Evolutionary conservation across 2,329 filamentous ascomycete genomes (phyloP).

Genomic region (Calycina herbarum): DNA sequence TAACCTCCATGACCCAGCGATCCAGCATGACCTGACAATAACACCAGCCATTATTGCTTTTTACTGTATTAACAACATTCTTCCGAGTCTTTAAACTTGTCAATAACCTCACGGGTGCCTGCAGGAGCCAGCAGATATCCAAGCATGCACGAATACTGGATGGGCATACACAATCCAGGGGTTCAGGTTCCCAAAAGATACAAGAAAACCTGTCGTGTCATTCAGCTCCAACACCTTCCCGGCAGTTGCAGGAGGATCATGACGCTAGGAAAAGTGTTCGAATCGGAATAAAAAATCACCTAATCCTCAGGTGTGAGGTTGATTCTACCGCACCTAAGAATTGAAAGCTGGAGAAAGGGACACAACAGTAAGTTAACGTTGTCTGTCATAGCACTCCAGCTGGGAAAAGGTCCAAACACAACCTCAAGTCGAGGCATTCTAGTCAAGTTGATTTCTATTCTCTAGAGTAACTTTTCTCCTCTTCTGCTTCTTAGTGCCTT

Average conservation of each 20-base stretch:
- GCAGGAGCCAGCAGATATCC: not conserved
- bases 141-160: not conserved
- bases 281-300: slow-evolving; percentile 2
- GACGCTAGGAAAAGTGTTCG: no score
- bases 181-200: not conserved
- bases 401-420: not conserved
- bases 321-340: not conserved
- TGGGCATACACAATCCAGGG: not conserved
- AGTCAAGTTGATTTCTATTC: not conserved
- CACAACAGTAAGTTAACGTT: not conserved
- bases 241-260: slow-evolving; percentile 1
- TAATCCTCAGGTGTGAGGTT: not conserved
- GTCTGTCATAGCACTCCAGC: not conserved
- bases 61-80: not conserved
- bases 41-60: not conserved
- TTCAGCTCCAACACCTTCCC: not conserved
- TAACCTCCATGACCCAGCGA: not conserved
- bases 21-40: not conserved
- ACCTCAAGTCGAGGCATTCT: not conserved
- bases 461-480: not conserved
- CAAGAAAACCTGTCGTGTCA: not conserved
- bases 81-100: not conserved
- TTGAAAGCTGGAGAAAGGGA: not conserved
- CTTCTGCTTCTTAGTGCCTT: not conserved
- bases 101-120: slow-evolving; percentile 3